These are phyloP conservation scores for Apiospora pterosperma DNA, from an alignment of 2,329 filamentous ascomycete species.

Conservation along the genomic window DNA sequence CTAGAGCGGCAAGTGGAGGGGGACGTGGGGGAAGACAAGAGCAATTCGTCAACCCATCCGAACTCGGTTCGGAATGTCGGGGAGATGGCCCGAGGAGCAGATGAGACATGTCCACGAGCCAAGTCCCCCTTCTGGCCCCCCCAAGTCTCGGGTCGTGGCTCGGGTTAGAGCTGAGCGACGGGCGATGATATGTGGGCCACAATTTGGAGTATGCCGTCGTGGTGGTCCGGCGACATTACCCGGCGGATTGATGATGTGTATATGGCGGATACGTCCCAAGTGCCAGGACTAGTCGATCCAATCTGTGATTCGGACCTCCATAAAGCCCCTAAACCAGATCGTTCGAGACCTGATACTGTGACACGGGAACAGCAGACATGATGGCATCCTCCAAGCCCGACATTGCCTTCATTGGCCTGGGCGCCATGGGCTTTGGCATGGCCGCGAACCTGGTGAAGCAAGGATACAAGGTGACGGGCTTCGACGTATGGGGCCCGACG, in stretches of 20 bases:
- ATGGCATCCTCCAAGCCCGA: conserved; percentile 25
- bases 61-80: neutral
- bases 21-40: neutral
- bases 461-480: conserved; percentile 66
- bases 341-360: neutral
- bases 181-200: neutral
- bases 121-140: too few species aligned
- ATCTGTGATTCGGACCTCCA: neutral
- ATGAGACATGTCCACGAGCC: neutral
- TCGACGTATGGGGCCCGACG: conserved; percentile 66
- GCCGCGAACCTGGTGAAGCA: conserved; percentile 67
- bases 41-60: neutral
- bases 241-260: neutral
- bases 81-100: neutral
- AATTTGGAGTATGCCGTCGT: neutral
- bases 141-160: neutral
- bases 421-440: conserved; percentile 82
- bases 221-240: neutral
- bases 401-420: conserved; percentile 70
- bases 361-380: neutral
- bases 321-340: neutral
- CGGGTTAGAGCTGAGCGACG: neutral
- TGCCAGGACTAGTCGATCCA: neutral
- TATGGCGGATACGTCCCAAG: neutral
- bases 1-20: neutral